Conservation (phyloP, 306 rosid species). For the Inga oerstediana region DNA sequence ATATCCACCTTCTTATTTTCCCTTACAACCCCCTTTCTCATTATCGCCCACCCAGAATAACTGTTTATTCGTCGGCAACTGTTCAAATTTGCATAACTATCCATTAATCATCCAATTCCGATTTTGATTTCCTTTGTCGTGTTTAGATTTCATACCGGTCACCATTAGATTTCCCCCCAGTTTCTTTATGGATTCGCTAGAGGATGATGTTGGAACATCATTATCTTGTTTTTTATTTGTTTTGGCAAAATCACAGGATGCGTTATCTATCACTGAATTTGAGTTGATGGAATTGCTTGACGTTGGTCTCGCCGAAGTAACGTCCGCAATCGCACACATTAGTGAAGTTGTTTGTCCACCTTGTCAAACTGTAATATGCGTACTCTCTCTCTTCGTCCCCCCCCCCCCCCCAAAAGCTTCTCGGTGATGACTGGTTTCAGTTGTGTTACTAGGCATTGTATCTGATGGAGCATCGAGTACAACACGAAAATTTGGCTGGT, state of each 20-base stretch:
- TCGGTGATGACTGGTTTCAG: slow-evolving; percentile 31
- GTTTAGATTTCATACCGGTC: not conserved
- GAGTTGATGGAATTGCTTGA: slow-evolving; percentile 86
- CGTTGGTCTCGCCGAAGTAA: slow-evolving; percentile 71
- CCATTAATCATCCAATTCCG: not conserved
- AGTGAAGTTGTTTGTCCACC: slow-evolving; percentile 89
- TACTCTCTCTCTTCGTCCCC: not conserved
- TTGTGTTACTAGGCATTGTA: slow-evolving; percentile 56
- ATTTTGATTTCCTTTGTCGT: not conserved
- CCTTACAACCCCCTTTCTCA: not conserved
- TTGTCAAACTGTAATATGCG: slow-evolving; percentile 66
- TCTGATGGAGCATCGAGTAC: slow-evolving; percentile 72
- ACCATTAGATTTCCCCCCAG: too few relatives aligned
- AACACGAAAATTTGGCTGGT: slow-evolving; percentile 67
- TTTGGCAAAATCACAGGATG: slow-evolving; percentile 58
- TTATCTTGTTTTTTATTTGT: not conserved
- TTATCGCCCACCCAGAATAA: not conserved
- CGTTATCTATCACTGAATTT: slow-evolving; percentile 75
- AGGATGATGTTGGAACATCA: not conserved
- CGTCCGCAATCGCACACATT: slow-evolving; percentile 67
- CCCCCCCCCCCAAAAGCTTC: not conserved
- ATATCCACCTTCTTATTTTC: not conserved
- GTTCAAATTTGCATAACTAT: not conserved
- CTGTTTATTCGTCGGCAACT: not conserved
- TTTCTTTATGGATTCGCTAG: not conserved